phyloP scores from a whole-genome alignment of 257 asterid genomes.

The Verbena officinalis region DNA sequence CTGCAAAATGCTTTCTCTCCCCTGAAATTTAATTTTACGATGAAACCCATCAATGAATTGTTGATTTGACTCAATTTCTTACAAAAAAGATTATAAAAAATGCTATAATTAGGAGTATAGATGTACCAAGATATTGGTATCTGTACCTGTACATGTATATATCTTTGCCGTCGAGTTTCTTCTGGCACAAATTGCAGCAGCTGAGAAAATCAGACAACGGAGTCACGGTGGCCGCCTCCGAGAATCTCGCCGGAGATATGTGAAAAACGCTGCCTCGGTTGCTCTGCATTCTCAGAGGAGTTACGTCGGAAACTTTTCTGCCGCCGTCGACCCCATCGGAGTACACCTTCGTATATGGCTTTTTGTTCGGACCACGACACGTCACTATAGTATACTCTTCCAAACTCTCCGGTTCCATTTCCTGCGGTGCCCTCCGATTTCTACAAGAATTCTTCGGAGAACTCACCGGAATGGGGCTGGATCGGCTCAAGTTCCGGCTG shows the following conservation, averaged over 20 bases:
- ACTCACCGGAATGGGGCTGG: conserved; percentile 70
- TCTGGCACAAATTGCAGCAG: conserved; percentile 68
- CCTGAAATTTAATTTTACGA: conserved; percentile 38
- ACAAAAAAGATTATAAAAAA: too few species aligned
- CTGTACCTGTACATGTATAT: conserved; percentile 90
- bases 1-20: conserved; percentile 91
- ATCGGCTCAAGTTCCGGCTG: conserved; percentile 50
- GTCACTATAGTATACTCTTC: conserved; percentile 80
- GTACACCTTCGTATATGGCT: conserved; percentile 57
- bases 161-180: conserved; percentile 80
- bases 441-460: conserved; percentile 19
- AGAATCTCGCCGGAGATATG: conserved; percentile 59
- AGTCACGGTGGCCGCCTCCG: conserved; percentile 27
- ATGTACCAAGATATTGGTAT: too few species aligned
- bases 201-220: conserved; percentile 75
- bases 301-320: conserved; percentile 24
- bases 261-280: conserved; percentile 51
- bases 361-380: conserved; percentile 51
- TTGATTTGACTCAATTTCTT: too few species aligned
- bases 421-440: conserved; percentile 23
- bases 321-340: conserved; percentile 37
- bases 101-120: neutral
- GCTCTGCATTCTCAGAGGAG: conserved; percentile 36
- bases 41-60: too few species aligned
- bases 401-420: conserved; percentile 43